phyloP scores from a whole-genome alignment of 2,329 filamentous ascomycete genomes.

The Epichloe elymi region DNA sequence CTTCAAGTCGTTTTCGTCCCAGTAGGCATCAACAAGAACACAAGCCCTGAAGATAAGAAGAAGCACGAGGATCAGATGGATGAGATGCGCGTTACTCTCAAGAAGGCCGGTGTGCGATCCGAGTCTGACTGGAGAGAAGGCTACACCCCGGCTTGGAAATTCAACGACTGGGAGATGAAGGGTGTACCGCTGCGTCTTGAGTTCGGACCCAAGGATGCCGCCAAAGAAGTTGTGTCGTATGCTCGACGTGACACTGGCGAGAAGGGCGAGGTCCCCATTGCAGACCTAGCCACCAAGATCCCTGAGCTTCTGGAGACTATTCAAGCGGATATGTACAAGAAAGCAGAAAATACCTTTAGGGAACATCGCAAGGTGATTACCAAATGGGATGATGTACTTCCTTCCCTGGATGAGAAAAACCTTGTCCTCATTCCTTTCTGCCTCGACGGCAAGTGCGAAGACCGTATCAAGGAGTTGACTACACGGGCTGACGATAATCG shows the following conservation, averaged over 20 bases:
- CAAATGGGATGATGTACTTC: slow-evolving; percentile 84
- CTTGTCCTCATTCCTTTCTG: slow-evolving; percentile 88
- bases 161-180: slow-evolving; percentile 97
- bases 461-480: slow-evolving; percentile 87
- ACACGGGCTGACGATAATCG: slow-evolving; percentile 56
- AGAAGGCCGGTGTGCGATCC: slow-evolving; percentile 60
- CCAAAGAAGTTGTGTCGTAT: slow-evolving; percentile 69
- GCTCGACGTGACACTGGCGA: slow-evolving; percentile 78
- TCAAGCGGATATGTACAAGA: slow-evolving; percentile 65
- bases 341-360: slow-evolving; percentile 67
- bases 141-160: slow-evolving; percentile 94
- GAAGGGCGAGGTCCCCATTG: slow-evolving; percentile 68
- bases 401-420: slow-evolving; percentile 82
- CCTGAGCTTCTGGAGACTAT: slow-evolving; percentile 79
- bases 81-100: slow-evolving; percentile 54
- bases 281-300: slow-evolving; percentile 59
- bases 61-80: slow-evolving; percentile 66
- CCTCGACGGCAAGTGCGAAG: slow-evolving; percentile 69
- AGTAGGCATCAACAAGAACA: slow-evolving; percentile 85
- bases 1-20: slow-evolving; percentile 79
- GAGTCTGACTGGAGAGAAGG: slow-evolving; percentile 78
- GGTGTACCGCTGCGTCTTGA: slow-evolving; percentile 89
- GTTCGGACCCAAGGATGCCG: slow-evolving; percentile 88
- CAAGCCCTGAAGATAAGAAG: slow-evolving; percentile 62
- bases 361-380: slow-evolving; percentile 70